These are phyloP conservation scores for Ustilago esculenta DNA, from an alignment of 1,284 basidiomycete species.

Conservation along the genomic window DNA sequence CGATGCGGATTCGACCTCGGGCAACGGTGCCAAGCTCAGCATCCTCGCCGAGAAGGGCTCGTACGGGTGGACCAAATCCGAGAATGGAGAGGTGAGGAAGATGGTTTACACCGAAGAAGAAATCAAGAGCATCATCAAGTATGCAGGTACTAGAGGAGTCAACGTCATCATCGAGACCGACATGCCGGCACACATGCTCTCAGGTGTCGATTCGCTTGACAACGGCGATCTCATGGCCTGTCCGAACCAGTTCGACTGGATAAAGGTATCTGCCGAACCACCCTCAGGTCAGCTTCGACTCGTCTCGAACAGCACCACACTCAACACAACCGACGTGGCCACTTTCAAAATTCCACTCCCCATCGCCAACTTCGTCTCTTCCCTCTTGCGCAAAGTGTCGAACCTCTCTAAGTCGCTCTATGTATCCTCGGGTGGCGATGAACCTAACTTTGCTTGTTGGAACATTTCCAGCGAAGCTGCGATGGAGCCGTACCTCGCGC, in stretches of 20 bases:
- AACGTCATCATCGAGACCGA: slow-evolving; percentile 79
- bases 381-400: slow-evolving; percentile 50
- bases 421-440: slow-evolving; percentile 84
- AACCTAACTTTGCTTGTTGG: slow-evolving; percentile 79
- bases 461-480: slow-evolving; percentile 49
- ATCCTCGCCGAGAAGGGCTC: slow-evolving; percentile 77
- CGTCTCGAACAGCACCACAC: slow-evolving; percentile 66
- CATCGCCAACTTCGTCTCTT: slow-evolving; percentile 52
- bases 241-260: slow-evolving; percentile 74
- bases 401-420: slow-evolving; percentile 73
- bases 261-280: slow-evolving; percentile 71
- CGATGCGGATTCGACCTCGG: background rate
- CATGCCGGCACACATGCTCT: slow-evolving; percentile 82
- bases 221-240: slow-evolving; percentile 79
- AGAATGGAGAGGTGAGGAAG: slow-evolving; percentile 7
- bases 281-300: slow-evolving; percentile 78
- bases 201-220: slow-evolving; percentile 73
- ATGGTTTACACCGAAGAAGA: slow-evolving; percentile 74
- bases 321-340: slow-evolving; percentile 70
- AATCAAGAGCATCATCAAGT: slow-evolving; percentile 75
- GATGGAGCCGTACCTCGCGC: slow-evolving; percentile 68
- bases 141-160: slow-evolving; percentile 80
- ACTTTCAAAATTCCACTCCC: slow-evolving; percentile 68
- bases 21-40: slow-evolving; percentile 69
- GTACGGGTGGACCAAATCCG: slow-evolving; percentile 71